These are phyloP conservation scores for Coemansia sp. DNA, from an alignment of 192 early-diverging fungal genomes.

Conservation along the genomic window DNA sequence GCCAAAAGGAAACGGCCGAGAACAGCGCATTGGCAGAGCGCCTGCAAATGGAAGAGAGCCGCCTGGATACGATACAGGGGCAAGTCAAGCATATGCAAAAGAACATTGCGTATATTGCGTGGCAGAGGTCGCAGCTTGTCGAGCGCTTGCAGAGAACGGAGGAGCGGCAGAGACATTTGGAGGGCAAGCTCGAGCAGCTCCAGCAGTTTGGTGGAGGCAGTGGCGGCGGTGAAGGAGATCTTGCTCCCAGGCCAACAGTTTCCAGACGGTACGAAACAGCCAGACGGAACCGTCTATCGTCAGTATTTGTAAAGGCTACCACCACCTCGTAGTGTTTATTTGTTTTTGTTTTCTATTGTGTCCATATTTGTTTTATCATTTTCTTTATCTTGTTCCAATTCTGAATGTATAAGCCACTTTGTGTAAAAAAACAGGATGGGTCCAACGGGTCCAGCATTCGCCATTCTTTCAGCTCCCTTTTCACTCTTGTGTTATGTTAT, in stretches of 20 bases:
- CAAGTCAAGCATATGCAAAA: constrained; percentile 23
- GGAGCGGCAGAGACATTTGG: constrained; percentile 12
- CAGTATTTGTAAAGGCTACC: constrained; percentile 22
- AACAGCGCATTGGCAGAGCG: constrained; percentile 17
- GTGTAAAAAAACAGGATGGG: background rate
- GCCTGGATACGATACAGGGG: constrained; percentile 13
- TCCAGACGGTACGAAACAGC: constrained; percentile 28
- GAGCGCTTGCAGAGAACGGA: constrained; percentile 27
- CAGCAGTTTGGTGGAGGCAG: constrained; percentile 11
- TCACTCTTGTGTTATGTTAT: background rate
- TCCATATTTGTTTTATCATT: constrained; percentile 9
- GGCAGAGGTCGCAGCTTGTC: constrained; percentile 33
- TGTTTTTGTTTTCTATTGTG: background rate
- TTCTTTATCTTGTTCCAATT: background rate
- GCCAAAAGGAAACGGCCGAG: constrained; percentile 17
- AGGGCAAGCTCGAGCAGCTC: constrained; percentile 3
- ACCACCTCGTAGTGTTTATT: background rate
- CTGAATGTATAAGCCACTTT: background rate
- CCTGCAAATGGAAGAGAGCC: constrained; percentile 20
- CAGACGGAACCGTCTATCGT: constrained; percentile 30
- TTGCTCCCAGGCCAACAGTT: constrained; percentile 7
- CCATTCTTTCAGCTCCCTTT: background rate
- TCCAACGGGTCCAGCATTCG: background rate
- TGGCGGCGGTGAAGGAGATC: constrained; percentile 7
- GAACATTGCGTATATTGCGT: constrained; percentile 37